These are phyloP conservation scores for Penicillium sp. DNA, from an alignment of 2,329 filamentous ascomycete species.

Conservation along the genomic window DNA sequence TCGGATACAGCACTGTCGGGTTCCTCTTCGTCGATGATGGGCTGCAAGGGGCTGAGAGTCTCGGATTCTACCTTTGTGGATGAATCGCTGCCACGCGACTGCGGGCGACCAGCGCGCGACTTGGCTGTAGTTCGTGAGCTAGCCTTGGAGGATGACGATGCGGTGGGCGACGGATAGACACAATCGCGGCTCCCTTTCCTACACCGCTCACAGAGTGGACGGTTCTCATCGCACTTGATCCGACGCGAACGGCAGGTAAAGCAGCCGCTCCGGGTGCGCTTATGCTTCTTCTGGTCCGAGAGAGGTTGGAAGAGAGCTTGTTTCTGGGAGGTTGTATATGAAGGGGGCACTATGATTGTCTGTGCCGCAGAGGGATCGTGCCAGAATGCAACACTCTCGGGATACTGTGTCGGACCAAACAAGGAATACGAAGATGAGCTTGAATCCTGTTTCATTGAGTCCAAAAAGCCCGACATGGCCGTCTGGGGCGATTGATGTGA, in stretches of 20 bases:
- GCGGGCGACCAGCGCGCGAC: slow-evolving; percentile 38
- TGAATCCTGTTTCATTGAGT: slow-evolving; percentile 27
- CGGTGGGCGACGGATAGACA: slow-evolving; percentile 70
- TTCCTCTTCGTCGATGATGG: slow-evolving; percentile 47
- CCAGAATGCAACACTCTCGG: slow-evolving; percentile 48
- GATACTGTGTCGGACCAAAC: slow-evolving; percentile 39
- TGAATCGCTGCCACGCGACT: slow-evolving; percentile 50
- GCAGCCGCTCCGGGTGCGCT: slow-evolving; percentile 89
- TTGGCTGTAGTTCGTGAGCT: slow-evolving; percentile 46
- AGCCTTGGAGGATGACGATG: slow-evolving; percentile 42
- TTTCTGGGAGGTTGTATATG: slow-evolving; percentile 23
- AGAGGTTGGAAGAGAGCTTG: slow-evolving; percentile 33
- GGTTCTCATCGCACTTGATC: slow-evolving; percentile 92
- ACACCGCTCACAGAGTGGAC: slow-evolving; percentile 85
- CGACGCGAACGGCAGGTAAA: slow-evolving; percentile 86
- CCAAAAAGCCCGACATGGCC: slow-evolving; percentile 31
- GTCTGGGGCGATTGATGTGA: slow-evolving; percentile 33
- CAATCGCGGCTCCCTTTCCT: slow-evolving; percentile 90
- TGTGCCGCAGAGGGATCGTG: slow-evolving; percentile 35
- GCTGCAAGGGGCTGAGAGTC: slow-evolving; percentile 41
- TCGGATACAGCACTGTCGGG: slow-evolving; percentile 28
- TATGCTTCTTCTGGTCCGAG: slow-evolving; percentile 80
- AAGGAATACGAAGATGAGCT: slow-evolving; percentile 36
- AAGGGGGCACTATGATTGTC: slow-evolving; percentile 18
- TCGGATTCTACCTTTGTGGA: slow-evolving; percentile 51